Base-by-base conservation (phyloP, 176 grass and related monocot genomes). In the Juncus effusus region DNA sequence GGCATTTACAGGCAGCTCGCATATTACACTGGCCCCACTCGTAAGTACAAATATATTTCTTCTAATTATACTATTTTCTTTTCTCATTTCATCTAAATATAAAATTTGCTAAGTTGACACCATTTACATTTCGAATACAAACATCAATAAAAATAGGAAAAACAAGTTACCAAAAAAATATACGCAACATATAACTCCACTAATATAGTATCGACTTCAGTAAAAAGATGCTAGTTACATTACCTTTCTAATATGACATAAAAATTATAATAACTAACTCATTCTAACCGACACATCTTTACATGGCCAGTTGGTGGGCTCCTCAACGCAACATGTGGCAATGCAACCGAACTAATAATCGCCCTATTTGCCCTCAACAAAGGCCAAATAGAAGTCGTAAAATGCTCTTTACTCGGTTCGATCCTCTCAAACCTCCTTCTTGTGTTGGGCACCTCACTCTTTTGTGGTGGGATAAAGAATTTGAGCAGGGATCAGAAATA, bases 261-360 rank as follows among this genome's bases (percentile, higher is more conserved):
- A 28, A 28, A 28, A 28, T 28, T 28, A 28, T 28, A 28, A 28
- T 28, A 28, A 28, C 19, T 0, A 28, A 28, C 19, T 28, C 19
- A 28, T 28, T 28, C 19, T 28, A 28, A 28, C 19, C 19, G 19
- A 28, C 19, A 28, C 19, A 28, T 28, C 19, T 59, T 19, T 70
- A 36, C 51, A 60, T 36, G 3, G 75, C 50, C 85, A 99, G 94
- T 99, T 8, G 94, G 94, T 11, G 94, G 89, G 0, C 83, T 99
- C 12, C 74, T 99, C 76, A 99, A 99, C 72, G 94, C 94, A 53
- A 99, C 94, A 54, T 99, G 94, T 76, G 94, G 94, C 51, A 99
- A 99, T 65, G 94, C 80, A 0, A 99, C 88, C 2, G 94, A 99
- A 64, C 79, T 99, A 40, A 99, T 99, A 72, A 93, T 99, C 77